Evolutionary conservation across 495 filamentous ascomycete species (phyloP).

Genomic region (Ascodesmis nigricans): DNA sequence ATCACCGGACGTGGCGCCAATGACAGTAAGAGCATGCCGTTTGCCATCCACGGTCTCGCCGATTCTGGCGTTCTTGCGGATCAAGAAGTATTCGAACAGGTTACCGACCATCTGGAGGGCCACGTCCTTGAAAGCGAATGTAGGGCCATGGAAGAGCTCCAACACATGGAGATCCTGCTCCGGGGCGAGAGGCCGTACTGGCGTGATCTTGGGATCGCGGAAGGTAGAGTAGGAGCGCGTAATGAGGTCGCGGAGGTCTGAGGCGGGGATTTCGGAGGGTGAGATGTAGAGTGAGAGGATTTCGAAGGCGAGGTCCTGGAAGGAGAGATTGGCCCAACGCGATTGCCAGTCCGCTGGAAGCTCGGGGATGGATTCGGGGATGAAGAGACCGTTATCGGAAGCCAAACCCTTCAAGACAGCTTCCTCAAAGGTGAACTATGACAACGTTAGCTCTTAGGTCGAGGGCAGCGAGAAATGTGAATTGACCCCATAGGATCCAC

Average conservation of each 20-base stretch:
- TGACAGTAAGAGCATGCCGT: slow-evolving; percentile 67
- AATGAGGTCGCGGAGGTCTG: background rate
- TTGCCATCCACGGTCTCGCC: slow-evolving; percentile 19
- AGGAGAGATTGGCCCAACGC: slow-evolving; percentile 54
- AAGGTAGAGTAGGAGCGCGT: background rate
- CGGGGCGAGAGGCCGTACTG: slow-evolving; percentile 38
- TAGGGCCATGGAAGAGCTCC: slow-evolving; percentile 95
- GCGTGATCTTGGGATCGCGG: slow-evolving; percentile 47
- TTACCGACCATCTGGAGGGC: slow-evolving; percentile 85
- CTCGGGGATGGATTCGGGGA: slow-evolving; percentile 59
- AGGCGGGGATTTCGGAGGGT: background rate
- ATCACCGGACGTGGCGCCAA: slow-evolving; percentile 84
- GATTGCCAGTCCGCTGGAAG: slow-evolving; percentile 39
- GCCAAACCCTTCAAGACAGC: slow-evolving; percentile 84
- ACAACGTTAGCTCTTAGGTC: slow-evolving; percentile 7
- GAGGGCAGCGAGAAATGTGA: slow-evolving; percentile 1
- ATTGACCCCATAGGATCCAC: slow-evolving; percentile 53
- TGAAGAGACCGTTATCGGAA: slow-evolving; percentile 69
- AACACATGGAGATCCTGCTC: slow-evolving; percentile 57
- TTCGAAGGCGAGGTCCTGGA: slow-evolving; percentile 48
- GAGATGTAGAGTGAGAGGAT: background rate
- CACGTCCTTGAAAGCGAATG: slow-evolving; percentile 84
- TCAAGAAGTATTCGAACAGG: slow-evolving; percentile 86
- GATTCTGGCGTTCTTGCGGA: slow-evolving; percentile 44
- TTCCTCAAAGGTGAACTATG: slow-evolving; percentile 68